phyloP scores from a whole-genome alignment of 2,329 filamentous ascomycete species.

The Beauveria medogensis region DNA sequence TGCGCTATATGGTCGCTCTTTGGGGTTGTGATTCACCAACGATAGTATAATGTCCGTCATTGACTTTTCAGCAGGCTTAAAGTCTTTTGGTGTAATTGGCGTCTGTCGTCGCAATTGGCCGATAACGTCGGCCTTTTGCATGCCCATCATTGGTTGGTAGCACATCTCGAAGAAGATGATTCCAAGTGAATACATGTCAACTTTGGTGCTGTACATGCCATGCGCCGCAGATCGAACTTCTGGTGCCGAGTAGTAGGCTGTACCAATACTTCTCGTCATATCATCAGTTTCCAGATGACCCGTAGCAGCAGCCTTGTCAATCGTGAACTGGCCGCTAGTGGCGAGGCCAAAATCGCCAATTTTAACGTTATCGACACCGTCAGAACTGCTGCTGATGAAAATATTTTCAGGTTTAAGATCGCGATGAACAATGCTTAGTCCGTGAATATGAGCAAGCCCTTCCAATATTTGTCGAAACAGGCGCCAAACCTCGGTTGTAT shows the following conservation, averaged over 20 bases:
- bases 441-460: slow-evolving; percentile 82
- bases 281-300: slow-evolving; percentile 43
- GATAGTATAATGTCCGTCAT: slow-evolving; percentile 73
- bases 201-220: slow-evolving; percentile 82
- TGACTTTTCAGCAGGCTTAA: slow-evolving; percentile 59
- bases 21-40: slow-evolving; percentile 74
- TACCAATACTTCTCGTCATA: slow-evolving; percentile 65
- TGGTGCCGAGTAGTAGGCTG: slow-evolving; percentile 86
- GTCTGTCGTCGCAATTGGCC: slow-evolving; percentile 59
- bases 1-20: slow-evolving; percentile 70
- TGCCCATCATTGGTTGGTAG: slow-evolving; percentile 57
- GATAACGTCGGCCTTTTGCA: slow-evolving; percentile 58
- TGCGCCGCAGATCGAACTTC: slow-evolving; percentile 72
- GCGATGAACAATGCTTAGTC: slow-evolving; percentile 84
- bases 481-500: slow-evolving; percentile 76
- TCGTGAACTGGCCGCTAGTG: slow-evolving; percentile 71
- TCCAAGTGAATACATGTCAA: slow-evolving; percentile 97
- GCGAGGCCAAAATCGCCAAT: slow-evolving; percentile 96
- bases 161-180: slow-evolving; percentile 99
- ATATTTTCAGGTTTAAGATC: slow-evolving; percentile 97
- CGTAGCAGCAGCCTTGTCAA: slow-evolving; percentile 41
- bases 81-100: slow-evolving; percentile 64
- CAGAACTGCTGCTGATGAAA: slow-evolving; percentile 64
- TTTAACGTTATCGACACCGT: slow-evolving; percentile 80
- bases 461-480: slow-evolving; percentile 87